These are phyloP conservation scores for Cornus controversa DNA, from an alignment of 148 eudicot genomes.

Conservation along the genomic window DNA sequence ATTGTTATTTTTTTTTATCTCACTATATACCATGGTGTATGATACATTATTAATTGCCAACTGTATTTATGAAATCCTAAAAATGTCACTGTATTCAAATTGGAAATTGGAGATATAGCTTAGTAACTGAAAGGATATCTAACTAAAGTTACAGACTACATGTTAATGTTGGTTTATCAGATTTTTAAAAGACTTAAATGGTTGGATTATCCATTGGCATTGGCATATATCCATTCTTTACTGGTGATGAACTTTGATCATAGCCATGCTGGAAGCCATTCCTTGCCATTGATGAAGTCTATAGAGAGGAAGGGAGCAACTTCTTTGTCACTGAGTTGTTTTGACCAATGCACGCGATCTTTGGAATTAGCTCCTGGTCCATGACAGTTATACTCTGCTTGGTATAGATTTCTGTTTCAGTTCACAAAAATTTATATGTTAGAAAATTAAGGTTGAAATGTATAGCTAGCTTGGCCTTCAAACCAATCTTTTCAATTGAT, in stretches of 20 bases:
- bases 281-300: slow-evolving; percentile 62
- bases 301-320: slow-evolving; percentile 50
- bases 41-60: too few relatives aligned
- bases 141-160: background rate
- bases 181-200: too few relatives aligned
- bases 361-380: slow-evolving; percentile 70
- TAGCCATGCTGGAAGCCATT: slow-evolving; percentile 66
- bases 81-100: too few relatives aligned
- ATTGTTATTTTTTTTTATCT: too few relatives aligned
- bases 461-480: too few relatives aligned
- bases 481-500: too few relatives aligned
- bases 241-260: background rate
- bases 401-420: slow-evolving; percentile 54
- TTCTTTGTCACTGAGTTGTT: slow-evolving; percentile 39
- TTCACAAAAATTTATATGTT: background rate
- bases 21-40: too few relatives aligned
- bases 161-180: too few relatives aligned
- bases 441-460: background rate
- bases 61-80: too few relatives aligned
- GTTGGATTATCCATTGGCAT: too few relatives aligned
- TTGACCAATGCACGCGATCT: slow-evolving; percentile 56
- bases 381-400: slow-evolving; percentile 57
- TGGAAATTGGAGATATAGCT: background rate
- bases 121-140: background rate
- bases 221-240: background rate